Conservation (phyloP, 208 protist genomes). For the Trichomonas tenax region DNA sequence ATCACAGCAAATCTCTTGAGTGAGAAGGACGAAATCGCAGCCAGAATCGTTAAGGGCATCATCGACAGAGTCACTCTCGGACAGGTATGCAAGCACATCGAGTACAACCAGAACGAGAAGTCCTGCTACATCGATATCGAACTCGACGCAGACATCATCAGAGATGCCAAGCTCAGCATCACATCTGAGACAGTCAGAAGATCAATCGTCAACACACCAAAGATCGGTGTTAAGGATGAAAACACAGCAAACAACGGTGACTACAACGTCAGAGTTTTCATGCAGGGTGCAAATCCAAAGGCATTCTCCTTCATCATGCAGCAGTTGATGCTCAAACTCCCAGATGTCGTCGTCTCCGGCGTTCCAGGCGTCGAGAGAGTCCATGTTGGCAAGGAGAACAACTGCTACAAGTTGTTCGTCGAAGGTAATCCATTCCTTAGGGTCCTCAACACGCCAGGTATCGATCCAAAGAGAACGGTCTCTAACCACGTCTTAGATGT, state of each 20-base stretch:
- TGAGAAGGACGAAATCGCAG: slow-evolving; percentile 33
- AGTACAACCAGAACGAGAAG: neutral
- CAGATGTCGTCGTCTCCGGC: slow-evolving; percentile 59
- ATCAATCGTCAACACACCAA: neutral
- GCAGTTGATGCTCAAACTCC: slow-evolving; percentile 25
- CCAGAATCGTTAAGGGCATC: neutral
- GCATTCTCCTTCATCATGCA: slow-evolving; percentile 7
- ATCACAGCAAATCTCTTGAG: slow-evolving; percentile 69
- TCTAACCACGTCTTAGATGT: slow-evolving; percentile 90
- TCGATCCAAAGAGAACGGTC: slow-evolving; percentile 52
- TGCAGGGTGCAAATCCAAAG: neutral
- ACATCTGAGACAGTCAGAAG: neutral
- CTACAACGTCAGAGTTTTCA: neutral
- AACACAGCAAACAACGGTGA: neutral
- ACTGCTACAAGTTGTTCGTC: slow-evolving; percentile 38
- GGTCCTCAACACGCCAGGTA: slow-evolving; percentile 78
- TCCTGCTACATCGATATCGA: neutral
- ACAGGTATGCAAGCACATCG: neutral
- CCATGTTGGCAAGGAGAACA: slow-evolving; percentile 61
- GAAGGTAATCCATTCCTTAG: slow-evolving; percentile 43
- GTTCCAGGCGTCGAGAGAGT: slow-evolving; percentile 72
- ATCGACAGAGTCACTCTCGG: slow-evolving; percentile 1
- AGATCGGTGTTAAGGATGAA: neutral
- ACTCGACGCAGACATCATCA: neutral
- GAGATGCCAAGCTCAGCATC: neutral